Evolutionary conservation across 352 stramenopile species (phyloP), one percentile per base, ranked within the genome.

Genomic region (Aphanomyces stellatus): DNA sequence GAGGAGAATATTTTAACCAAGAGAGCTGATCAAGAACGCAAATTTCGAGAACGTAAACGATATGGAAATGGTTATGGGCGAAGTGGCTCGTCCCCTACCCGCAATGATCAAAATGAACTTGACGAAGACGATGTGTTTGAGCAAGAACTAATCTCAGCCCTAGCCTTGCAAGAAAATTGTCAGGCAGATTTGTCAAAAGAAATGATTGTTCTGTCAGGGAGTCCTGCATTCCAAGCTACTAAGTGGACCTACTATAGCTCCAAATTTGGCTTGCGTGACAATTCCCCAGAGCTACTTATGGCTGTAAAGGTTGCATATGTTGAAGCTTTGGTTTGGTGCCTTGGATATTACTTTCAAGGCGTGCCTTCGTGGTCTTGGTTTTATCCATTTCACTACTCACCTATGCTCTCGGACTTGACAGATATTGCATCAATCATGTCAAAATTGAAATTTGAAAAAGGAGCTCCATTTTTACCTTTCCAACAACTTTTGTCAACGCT

Each of bases 381-480:
- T 72, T 99, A 98, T 72, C 97, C 97, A 3, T 99, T 98, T 73
- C 97, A 99, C 76, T 99, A 99, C 72, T 94, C 96, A 8, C 97
- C 97, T 2, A 99, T 99, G 86, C 86, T 98, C 17, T 99, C 93
- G 1, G 97, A 99, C 79, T 81, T 99, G 41, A 96, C 88, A 0
- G 87, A 98, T 66, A 87, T 99, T 30, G 74, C 85, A 42, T 72
- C 79, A 0, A 69, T 91, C 6, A 72, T 82, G 10, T 63, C 69
- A 17, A 70, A 76, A 30, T 78, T 97, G 75, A 85, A 71, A 15
- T 98, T 99, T 73, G 81, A 96, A 28, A 70, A 91, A 51, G 87
- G 93, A 31, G 85, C 84, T 25, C 97, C 97, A 3, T 90, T 99
- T 71, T 86, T 89, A 37, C 97, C 97, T 13, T 92, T 99, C 22